Base-by-base conservation (phyloP, 2,329 filamentous ascomycete species). In the Venturia aucupariae region DNA sequence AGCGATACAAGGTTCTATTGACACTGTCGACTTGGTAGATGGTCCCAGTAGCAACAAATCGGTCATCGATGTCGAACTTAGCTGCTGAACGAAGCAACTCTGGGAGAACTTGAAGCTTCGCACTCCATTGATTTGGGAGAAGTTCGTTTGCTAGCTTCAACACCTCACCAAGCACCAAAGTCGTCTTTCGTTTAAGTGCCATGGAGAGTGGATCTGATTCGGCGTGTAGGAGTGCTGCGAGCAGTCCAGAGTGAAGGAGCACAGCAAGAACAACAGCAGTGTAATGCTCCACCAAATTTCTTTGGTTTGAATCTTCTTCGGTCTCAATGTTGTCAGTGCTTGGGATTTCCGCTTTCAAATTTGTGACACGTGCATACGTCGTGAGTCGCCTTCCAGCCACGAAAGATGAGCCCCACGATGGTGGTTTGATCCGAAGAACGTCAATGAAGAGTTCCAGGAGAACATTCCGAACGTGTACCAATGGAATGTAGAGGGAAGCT, bases 1-100 rank as follows among this genome's bases (percentile, higher is more conserved):
- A 95, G 65, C 92, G 84, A 72, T 95, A 95, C 17, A 99, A 78
- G 0, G 92, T 97, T 67, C 91, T 86, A 74, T 93, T 99, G 68
- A 99, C 92, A 72, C 93, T 97, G 77, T 96, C 96, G 63, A 99
- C 96, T 73, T 97, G 94, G 71, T 97, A 99, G 15, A 99, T 90
- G 22, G 95, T 95, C 8, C 91, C 88, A 8, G 91, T 92, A 7
- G 93, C 91, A 65, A 89, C 81, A 69, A 92, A 92, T 64, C 90
- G 87, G 30, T 86, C 83, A 38, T 92, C 85, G 24, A 86, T 81
- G 27, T 84, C 80, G 69, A 92, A 90, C 41, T 86, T 83, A 1
- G 90, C 83, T 4, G 92, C 91, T 0, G 87, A 86, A 7, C 87
- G 82, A 70, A 99, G 89, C 1, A 97, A 81, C 67, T 93, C 88